Conservation (phyloP, 2,329 filamentous ascomycete species). For the Pestalotiopsis sp. region DNA sequence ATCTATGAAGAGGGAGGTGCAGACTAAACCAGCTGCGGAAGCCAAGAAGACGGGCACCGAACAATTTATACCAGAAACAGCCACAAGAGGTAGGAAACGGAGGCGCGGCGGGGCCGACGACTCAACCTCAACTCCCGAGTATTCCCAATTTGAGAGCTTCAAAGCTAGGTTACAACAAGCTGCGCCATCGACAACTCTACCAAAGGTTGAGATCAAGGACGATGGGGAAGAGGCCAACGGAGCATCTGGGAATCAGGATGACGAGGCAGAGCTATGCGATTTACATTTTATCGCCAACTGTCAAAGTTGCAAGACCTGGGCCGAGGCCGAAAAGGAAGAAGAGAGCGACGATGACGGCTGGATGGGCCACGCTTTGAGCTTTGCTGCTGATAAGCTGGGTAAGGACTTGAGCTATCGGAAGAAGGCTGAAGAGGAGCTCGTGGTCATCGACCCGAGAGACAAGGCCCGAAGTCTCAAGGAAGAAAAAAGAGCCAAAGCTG, state of each 20-base stretch:
- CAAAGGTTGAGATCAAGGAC: slow-evolving; percentile 26
- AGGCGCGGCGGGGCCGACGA: slow-evolving; percentile 56
- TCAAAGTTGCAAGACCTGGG: slow-evolving; percentile 88
- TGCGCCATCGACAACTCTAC: slow-evolving; percentile 35
- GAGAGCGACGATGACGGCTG: slow-evolving; percentile 71
- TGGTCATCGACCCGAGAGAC: slow-evolving; percentile 91
- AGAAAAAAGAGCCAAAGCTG: slow-evolving; percentile 62
- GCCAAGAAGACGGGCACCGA: slow-evolving; percentile 71
- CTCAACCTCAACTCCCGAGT: slow-evolving; percentile 57
- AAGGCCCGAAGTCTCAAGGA: slow-evolving; percentile 75
- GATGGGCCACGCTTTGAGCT: slow-evolving; percentile 85
- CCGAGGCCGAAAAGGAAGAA: slow-evolving; percentile 59
- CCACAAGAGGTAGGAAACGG: slow-evolving; percentile 72
- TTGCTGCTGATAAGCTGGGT: slow-evolving; percentile 86
- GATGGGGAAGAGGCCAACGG: slow-evolving; percentile 28
- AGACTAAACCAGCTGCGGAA: slow-evolving; percentile 52
- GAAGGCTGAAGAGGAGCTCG: slow-evolving; percentile 87
- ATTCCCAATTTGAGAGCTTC: slow-evolving; percentile 79
- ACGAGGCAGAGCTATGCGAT: slow-evolving; percentile 81
- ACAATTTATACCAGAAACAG: slow-evolving; percentile 73
- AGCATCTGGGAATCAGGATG: slow-evolving; percentile 48
- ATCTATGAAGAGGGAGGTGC: slow-evolving; percentile 72
- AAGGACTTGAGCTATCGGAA: slow-evolving; percentile 90
- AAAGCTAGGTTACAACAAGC: slow-evolving; percentile 71
- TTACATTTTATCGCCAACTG: slow-evolving; percentile 96